These are phyloP conservation scores for Tuber melanosporum DNA, from an alignment of 495 filamentous ascomycete genomes.

Conservation along the genomic window DNA sequence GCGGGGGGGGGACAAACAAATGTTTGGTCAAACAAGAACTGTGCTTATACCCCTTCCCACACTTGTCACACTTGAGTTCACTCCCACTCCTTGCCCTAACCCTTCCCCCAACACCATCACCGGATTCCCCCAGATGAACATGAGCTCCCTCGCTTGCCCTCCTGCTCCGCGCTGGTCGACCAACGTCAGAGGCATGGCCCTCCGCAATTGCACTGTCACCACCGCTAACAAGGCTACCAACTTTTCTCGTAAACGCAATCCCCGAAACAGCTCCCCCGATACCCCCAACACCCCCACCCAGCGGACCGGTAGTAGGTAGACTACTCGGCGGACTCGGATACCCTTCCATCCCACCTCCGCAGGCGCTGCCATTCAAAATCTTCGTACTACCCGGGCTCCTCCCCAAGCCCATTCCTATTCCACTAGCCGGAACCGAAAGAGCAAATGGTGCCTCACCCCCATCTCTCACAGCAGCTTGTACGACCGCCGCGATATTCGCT, in stretches of 20 bases:
- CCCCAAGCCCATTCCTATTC: slow-evolving; percentile 14
- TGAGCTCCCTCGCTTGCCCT: slow-evolving; percentile 60
- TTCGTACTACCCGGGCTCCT: slow-evolving; percentile 34
- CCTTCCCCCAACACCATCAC: slow-evolving; percentile 69
- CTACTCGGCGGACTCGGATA: slow-evolving; percentile 41
- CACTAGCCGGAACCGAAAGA: slow-evolving; percentile 14
- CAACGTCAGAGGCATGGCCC: slow-evolving; percentile 47
- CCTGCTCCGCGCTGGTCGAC: slow-evolving; percentile 53
- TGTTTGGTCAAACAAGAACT: slow-evolving; percentile 99
- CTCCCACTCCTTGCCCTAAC: slow-evolving; percentile 51
- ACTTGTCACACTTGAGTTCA: slow-evolving; percentile 93
- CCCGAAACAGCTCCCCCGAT: slow-evolving; percentile 26
- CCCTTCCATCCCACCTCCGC: slow-evolving; percentile 22
- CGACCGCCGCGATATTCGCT: slow-evolving; percentile 67
- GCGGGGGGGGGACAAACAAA: slow-evolving; percentile 77
- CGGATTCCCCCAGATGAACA: slow-evolving; percentile 76
- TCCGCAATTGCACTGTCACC: slow-evolving; percentile 57
- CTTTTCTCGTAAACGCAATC: slow-evolving; percentile 46
- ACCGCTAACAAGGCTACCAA: slow-evolving; percentile 47
- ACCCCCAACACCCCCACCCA: slow-evolving; percentile 8
- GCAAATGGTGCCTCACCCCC: slow-evolving; percentile 42
- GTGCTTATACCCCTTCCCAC: slow-evolving; percentile 99
- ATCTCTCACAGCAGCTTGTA: slow-evolving; percentile 67
- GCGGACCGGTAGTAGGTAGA: slow-evolving; percentile 30
- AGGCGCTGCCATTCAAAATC: slow-evolving; percentile 7